Base-by-base conservation (phyloP, 257 asterid species). In the Solanum etuberosum region DNA sequence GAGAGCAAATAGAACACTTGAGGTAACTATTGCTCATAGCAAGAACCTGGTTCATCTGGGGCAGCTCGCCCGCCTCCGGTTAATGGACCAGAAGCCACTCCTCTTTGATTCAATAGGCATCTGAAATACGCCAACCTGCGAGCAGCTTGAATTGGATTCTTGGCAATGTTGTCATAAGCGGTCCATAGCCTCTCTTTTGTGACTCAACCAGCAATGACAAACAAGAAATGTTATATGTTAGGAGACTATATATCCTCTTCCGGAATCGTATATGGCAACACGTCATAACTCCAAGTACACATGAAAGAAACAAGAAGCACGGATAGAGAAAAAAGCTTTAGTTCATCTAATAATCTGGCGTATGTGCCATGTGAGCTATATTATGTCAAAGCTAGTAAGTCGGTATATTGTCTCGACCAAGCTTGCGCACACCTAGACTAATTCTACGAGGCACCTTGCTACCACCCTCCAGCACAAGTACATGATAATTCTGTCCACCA, bases 1-100 rank as follows among this genome's bases (percentile, higher is more conserved):
- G 37, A 32, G 7, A 35, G 48, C 31, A 59, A 38, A 57, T 20
- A 82, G 23, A 46, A 65, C 40, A 18, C 0, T 59, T 57, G 14
- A 37, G 37, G 23, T 46, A 73, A 82, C 83, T 89, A 95, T 88
- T 95, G 98, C 92, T 23, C 13, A 73, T 91, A 91, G 90, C 99
- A 96, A 80, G 99, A 96, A 31, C 95, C 98, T 42, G 98, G 98
- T 18, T 90, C 95, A 2, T 32, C 29, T 2, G 99, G 98, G 43
- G 92, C 96, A 12, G 54, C 92, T 34, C 97, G 88, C 3, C 98
- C 98, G 14, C 74, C 88, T 37, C 98, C 98, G 2, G 71, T 82
- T 92, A 95, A 43, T 42, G 98, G 99, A 57, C 96, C 97, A 59
- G 98, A 98, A 72, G 96, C 98, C 12, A 96, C 95, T 73, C 99